These are phyloP conservation scores for Quercus ilex DNA, from an alignment of 306 rosid genomes.

Conservation along the genomic window DNA sequence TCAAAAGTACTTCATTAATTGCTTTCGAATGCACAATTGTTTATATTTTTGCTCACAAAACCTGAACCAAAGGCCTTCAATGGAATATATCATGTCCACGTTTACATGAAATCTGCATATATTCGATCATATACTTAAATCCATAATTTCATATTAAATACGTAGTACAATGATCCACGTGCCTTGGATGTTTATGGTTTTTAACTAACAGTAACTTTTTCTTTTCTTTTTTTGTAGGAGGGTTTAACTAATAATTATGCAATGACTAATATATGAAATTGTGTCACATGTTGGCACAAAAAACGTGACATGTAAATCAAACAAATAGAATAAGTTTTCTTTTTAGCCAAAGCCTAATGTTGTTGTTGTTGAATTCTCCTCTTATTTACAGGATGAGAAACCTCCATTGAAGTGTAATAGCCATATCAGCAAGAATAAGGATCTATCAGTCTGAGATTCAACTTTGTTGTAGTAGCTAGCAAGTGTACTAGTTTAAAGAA, in stretches of 20 bases:
- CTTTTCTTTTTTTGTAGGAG: no score
- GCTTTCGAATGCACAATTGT: neutral
- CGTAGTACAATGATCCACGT: neutral
- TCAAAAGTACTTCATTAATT: neutral
- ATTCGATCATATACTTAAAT: neutral
- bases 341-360: neutral
- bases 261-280: no score
- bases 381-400: slow-evolving; percentile 58
- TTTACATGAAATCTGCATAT: neutral
- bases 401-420: slow-evolving; percentile 35
- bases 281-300: no score
- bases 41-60: neutral
- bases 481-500: slow-evolving; percentile 7
- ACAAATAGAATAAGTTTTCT: neutral
- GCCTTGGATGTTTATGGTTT: neutral
- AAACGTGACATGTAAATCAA: neutral
- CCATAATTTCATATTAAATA: neutral
- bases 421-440: slow-evolving; percentile 18
- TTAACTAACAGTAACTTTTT: no score
- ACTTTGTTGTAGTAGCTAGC: neutral
- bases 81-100: neutral
- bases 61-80: neutral
- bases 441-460: neutral
- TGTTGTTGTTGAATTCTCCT: neutral
- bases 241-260: no score